Evolutionary conservation across 2,329 filamentous ascomycete species (phyloP), one percentile per base, ranked within the genome.

Genomic region (Aspergillus sp.): DNA sequence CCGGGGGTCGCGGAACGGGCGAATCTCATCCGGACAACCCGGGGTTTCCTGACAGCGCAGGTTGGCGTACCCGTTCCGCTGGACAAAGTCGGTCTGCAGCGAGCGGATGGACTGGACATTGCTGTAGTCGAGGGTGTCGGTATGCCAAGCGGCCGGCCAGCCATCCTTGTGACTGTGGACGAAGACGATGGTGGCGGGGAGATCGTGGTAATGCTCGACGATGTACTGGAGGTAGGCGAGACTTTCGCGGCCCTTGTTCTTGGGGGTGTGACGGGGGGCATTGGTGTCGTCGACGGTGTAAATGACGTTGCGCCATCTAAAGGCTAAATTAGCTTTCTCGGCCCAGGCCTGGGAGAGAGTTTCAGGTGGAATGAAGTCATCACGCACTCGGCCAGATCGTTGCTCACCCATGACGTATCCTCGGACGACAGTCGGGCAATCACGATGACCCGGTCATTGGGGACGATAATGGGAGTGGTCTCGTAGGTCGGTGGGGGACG

Each of bases 21-120:
- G 49, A 3, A 73, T 67, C 46, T 74, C 71, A 17, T 53, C 60
- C 11, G 71, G 68, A 16, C 65, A 68, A 14, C 70, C 69, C 19
- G 71, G 69, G 2, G 59, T 61, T 32, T 64, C 49, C 52, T 65
- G 59, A 48, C 83, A 86, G 47, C 83, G 79, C 47, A 86, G 71
- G 60, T 84, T 86, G 59, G 80, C 78, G 64, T 83, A 86, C 14
- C 83, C 83, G 45, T 75, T 68, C 43, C 73, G 64, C 38, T 75
- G 72, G 3, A 86, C 74, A 52, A 79, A 76, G 11, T 78, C 69
- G 31, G 79, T 64, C 21, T 76, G 76, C 21, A 85, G 73, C 31
- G 71, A 69, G 43, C 74, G 76, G 36, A 85, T 72, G 3, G 78
- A 73, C 3, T 76, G 72, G 14, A 84, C 74, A 16, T 77, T 78